Base-by-base conservation (phyloP, 495 filamentous ascomycete genomes). In the Xylaria longipes region DNA sequence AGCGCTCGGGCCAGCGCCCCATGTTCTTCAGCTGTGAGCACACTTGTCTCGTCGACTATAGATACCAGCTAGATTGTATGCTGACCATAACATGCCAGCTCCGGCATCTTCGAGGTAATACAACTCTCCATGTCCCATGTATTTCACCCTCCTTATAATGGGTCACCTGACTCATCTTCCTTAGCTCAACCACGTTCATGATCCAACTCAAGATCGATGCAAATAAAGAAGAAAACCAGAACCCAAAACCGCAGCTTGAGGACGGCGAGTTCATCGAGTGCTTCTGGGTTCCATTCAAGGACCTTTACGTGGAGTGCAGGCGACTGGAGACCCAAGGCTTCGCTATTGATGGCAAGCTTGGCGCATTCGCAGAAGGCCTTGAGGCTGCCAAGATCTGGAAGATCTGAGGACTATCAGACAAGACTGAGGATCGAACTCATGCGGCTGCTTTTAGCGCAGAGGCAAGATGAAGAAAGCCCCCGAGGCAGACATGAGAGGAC, bases 221-320 rank as follows among this genome's bases (percentile, higher is more conserved):
- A 11, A 81, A 82, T 0, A 87, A 84, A 56, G 88, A 90, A 69
- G 79, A 81, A 43, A 86, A 86, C 66, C 85, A 88, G 76, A 85
- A 88, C 62, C 91, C 89, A 1, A 87, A 89, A 74, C 88, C 90
- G 3, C 80, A 92, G 69, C 84, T 93, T 0, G 91, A 94, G 73
- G 91, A 92, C 50, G 89, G 90, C 73, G 92, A 93, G 74, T 93
- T 93, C 78, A 94, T 94, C 70, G 91, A 93, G 77, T 87, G 86
- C 64, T 93, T 93, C 73, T 88, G 88, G 39, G 83, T 91, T 2
- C 90, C 91, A 2, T 74, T 94, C 46, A 81, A 79, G 54, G 77
- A 83, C 31, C 77, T 94, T 6, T 91, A 87, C 75, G 80, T 73
- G 5, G 88, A 89, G 73, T 85, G 87, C 69, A 86, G 84, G 75